Evolutionary conservation across 1,139 yeast genomes (phyloP).

Genomic region (Zygoascus meyerae): DNA sequence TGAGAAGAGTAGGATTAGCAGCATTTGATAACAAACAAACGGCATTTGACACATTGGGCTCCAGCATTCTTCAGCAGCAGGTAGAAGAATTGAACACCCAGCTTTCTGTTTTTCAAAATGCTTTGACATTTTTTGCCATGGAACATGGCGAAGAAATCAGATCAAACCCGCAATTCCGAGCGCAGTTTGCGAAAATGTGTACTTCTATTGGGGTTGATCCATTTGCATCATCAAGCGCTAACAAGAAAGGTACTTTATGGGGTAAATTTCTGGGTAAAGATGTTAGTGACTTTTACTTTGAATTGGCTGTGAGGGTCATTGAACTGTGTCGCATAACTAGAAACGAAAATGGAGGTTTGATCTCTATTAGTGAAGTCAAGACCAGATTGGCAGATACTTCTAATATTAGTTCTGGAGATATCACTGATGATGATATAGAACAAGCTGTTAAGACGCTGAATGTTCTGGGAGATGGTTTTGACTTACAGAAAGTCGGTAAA

Average conservation of each 20-base stretch:
- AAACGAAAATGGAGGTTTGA: constrained; percentile 73
- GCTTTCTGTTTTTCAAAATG: constrained; percentile 35
- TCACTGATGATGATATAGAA: constrained; percentile 45
- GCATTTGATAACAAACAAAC: constrained; percentile 35
- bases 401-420: constrained; percentile 29
- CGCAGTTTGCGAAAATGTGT: constrained; percentile 70
- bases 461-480: constrained; percentile 45
- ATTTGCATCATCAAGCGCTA: constrained; percentile 45
- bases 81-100: constrained; percentile 35
- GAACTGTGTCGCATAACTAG: constrained; percentile 69
- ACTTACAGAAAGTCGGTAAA: constrained; percentile 37
- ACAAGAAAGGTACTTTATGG: constrained; percentile 35
- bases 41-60: constrained; percentile 33
- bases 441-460: constrained; percentile 42
- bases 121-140: constrained; percentile 35
- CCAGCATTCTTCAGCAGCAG: constrained; percentile 30
- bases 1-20: constrained; percentile 36
- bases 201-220: constrained; percentile 82
- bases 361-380: constrained; percentile 56
- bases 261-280: constrained; percentile 36
- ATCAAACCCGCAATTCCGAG: constrained; percentile 57
- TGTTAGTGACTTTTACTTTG: constrained; percentile 54
- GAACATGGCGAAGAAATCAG: constrained; percentile 61
- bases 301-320: constrained; percentile 63
- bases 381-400: constrained; percentile 31